Percentiles rank a stretch among this genome's conserved stretches.
phyloP scores from a whole-genome alignment of 2,329 filamentous ascomycete genomes.

The Trichoderma lentiforme region DNA sequence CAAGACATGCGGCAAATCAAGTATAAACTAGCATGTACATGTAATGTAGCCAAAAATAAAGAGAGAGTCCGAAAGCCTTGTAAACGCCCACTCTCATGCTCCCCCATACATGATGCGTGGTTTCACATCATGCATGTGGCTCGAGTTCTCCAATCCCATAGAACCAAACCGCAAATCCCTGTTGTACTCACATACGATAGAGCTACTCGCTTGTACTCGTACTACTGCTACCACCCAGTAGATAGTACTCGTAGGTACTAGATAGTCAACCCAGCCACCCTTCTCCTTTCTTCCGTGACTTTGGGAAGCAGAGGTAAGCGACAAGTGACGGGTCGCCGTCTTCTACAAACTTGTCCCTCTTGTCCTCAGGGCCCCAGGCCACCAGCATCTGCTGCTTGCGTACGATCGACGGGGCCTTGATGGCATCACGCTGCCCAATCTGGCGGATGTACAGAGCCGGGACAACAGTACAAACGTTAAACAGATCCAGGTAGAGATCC shows the following conservation, averaged over 20 bases:
- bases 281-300: constrained; percentile 9
- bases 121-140: constrained; percentile 6
- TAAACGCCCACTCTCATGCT: not conserved
- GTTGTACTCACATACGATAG: not conserved
- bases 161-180: not conserved
- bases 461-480: constrained; percentile 34
- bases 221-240: not conserved
- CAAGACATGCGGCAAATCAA: not conserved
- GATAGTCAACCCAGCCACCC: constrained; percentile 7
- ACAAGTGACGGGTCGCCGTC: constrained; percentile 31
- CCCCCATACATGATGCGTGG: not conserved
- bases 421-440: constrained; percentile 33
- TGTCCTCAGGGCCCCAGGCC: constrained; percentile 37
- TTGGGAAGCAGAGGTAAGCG: constrained; percentile 27
- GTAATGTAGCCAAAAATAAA: not conserved
- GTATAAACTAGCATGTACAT: not conserved
- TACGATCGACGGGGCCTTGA: constrained; percentile 35
- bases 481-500: constrained; percentile 31
- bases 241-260: not conserved
- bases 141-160: not conserved
- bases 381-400: constrained; percentile 39
- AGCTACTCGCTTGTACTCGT: not conserved
- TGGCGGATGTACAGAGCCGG: constrained; percentile 38
- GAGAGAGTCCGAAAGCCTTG: not conserved
- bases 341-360: constrained; percentile 28